Evolutionary conservation across 768 basidiomycete genomes (phyloP).

Genomic region (Tremella fuciformis): DNA sequence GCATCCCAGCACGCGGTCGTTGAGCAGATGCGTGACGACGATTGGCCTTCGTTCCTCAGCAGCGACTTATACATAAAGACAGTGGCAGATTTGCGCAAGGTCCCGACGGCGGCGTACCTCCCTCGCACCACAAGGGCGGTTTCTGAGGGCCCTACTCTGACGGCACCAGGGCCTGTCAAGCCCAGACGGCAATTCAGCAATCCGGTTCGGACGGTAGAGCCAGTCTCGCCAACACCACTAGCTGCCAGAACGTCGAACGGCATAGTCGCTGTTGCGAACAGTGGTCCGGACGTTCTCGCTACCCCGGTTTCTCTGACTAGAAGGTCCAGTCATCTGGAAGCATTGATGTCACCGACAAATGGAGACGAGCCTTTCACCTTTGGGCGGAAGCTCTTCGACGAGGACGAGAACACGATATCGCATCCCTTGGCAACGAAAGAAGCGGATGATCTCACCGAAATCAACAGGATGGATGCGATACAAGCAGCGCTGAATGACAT

Average conservation of each 20-base stretch:
- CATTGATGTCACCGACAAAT: constrained; percentile 28
- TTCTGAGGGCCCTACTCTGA: neutral
- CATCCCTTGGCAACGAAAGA: constrained; percentile 23
- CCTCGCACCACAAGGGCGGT: neutral
- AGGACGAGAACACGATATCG: constrained; percentile 62
- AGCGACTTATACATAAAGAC: constrained; percentile 93
- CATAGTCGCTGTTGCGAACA: constrained; percentile 15
- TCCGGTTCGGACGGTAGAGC: too few species aligned
- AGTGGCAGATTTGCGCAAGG: constrained; percentile 57
- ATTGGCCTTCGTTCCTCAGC: constrained; percentile 81
- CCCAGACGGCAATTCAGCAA: constrained; percentile 6
- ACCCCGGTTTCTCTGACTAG: constrained; percentile 23
- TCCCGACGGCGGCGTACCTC: neutral
- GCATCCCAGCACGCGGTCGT: constrained; percentile 81
- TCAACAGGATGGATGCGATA: constrained; percentile 88
- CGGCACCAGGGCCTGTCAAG: neutral
- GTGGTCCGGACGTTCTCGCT: constrained; percentile 6
- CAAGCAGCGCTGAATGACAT: constrained; percentile 95
- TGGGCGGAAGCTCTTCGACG: constrained; percentile 68
- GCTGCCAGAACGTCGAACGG: constrained; percentile 14
- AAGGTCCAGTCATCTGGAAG: constrained; percentile 34
- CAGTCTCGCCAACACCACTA: too few species aligned
- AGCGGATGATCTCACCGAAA: constrained; percentile 63
- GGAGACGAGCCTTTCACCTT: constrained; percentile 2
- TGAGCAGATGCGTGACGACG: constrained; percentile 76